A percentile compares a stretch with the other conserved stretches of the same genome.
Conservation (phyloP, 1,284 basidiomycete genomes). For the Ceratobasidium sp. region DNA sequence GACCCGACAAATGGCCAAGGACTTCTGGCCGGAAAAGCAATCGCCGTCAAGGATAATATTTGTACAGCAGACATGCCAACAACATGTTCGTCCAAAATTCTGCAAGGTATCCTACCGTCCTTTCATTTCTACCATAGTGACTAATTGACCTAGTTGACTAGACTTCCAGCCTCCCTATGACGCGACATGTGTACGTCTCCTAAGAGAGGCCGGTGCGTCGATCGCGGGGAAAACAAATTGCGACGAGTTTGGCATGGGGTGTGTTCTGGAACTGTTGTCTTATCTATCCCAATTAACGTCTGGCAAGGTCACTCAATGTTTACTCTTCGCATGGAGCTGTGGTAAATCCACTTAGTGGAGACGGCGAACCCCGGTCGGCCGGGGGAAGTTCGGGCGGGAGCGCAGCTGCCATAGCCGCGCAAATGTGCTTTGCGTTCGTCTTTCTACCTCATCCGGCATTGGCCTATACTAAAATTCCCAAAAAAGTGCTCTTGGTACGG, state of each 20-base stretch:
- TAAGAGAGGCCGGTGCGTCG: slow-evolving; percentile 75
- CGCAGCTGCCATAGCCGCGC: slow-evolving; percentile 83
- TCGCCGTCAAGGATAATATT: slow-evolving; percentile 91
- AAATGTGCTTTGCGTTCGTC: slow-evolving; percentile 82
- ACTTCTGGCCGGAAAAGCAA: slow-evolving; percentile 38
- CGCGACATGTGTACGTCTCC: slow-evolving; percentile 81
- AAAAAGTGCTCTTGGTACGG: slow-evolving; percentile 86
- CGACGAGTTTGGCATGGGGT: slow-evolving; percentile 99
- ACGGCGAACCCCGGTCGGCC: slow-evolving; percentile 69
- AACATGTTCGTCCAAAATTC: slow-evolving; percentile 82
- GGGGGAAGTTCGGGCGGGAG: slow-evolving; percentile 89
- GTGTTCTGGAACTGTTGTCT: slow-evolving; percentile 49
- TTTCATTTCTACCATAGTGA: neutral
- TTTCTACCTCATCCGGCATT: slow-evolving; percentile 3
- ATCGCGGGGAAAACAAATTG: slow-evolving; percentile 93
- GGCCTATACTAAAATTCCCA: neutral
- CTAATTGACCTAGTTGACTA: slow-evolving; percentile 52
- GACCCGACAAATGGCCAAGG: neutral
- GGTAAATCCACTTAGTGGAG: slow-evolving; percentile 73
- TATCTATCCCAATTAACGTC: neutral
- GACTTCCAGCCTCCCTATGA: slow-evolving; percentile 87
- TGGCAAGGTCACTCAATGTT: slow-evolving; percentile 74
- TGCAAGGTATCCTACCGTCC: slow-evolving; percentile 64
- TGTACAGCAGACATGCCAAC: slow-evolving; percentile 77
- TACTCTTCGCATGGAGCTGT: slow-evolving; percentile 81